Percentiles rank a stretch among this genome's conserved stretches.
phyloP scores from a whole-genome alignment of 2,329 filamentous ascomycete genomes.

The Colletotrichum sp. region DNA sequence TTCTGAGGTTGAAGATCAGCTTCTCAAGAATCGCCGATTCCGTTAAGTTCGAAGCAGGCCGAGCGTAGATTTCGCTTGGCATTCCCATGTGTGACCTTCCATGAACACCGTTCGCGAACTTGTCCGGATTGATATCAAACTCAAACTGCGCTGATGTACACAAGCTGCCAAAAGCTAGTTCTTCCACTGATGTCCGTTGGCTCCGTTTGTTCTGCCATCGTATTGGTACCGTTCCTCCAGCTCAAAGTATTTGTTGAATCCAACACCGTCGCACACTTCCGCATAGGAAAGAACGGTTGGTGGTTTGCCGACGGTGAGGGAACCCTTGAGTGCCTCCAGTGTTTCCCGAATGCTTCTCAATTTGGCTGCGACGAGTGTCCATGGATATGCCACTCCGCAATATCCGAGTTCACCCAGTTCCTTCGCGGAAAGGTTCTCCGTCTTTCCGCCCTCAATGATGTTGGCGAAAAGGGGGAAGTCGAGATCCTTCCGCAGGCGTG shows the following conservation, averaged over 20 bases:
- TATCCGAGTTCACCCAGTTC: constrained; percentile 42
- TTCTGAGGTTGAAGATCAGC: neutral
- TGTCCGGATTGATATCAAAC: neutral
- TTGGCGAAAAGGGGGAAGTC: constrained; percentile 46
- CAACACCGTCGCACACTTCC: constrained; percentile 50
- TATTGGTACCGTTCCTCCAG: constrained; percentile 11
- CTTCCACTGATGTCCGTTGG: constrained; percentile 14
- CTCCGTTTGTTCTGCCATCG: constrained; percentile 2
- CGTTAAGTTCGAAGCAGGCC: neutral
- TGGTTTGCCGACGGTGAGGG: constrained; percentile 44
- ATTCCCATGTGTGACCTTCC: neutral
- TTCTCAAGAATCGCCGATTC: neutral
- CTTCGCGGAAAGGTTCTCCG: constrained; percentile 37
- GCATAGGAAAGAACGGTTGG: constrained; percentile 46
- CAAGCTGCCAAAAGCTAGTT: neutral
- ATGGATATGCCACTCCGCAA: constrained; percentile 47
- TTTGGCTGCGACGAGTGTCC: constrained; percentile 48
- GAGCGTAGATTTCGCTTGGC: neutral
- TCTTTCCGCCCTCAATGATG: constrained; percentile 38
- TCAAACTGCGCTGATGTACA: neutral
- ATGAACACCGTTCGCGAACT: neutral
- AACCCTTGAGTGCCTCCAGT: constrained; percentile 43
- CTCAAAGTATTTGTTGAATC: constrained; percentile 45
- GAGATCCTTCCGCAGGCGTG: constrained; percentile 38
- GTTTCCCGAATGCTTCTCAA: constrained; percentile 43